phyloP scores from a whole-genome alignment of 2,329 filamentous ascomycete genomes.

The Cucurbitaria berberidis region DNA sequence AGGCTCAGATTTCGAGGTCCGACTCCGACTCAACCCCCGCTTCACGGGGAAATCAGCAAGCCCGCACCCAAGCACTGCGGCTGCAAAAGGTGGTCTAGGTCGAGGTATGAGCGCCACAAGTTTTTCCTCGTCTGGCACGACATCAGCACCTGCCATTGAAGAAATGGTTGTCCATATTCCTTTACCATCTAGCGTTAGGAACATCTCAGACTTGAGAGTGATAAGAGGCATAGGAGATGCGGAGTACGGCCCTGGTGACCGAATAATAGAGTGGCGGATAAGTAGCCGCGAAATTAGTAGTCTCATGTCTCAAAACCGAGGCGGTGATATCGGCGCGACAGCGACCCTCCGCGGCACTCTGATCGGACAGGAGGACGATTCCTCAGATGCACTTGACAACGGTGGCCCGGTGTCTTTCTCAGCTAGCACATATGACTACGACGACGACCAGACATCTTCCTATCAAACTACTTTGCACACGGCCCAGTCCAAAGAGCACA shows the following conservation, averaged over 20 bases:
- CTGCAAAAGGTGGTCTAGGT: slow-evolving; percentile 24
- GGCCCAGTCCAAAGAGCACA: slow-evolving; percentile 20
- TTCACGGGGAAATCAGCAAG: slow-evolving; percentile 48
- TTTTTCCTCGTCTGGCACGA: slow-evolving; percentile 43
- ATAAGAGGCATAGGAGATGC: slow-evolving; percentile 83
- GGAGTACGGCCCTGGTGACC: slow-evolving; percentile 75
- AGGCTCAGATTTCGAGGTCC: slow-evolving; percentile 88
- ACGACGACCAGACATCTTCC: slow-evolving; percentile 36
- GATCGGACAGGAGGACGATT: slow-evolving; percentile 63
- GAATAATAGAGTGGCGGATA: slow-evolving; percentile 81
- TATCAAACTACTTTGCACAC: slow-evolving; percentile 27
- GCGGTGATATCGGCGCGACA: slow-evolving; percentile 64
- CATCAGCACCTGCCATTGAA: slow-evolving; percentile 62
- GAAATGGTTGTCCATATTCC: slow-evolving; percentile 80
- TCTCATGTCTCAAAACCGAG: slow-evolving; percentile 45
- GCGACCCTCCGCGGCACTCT: slow-evolving; percentile 83
- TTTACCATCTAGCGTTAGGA: slow-evolving; percentile 78
- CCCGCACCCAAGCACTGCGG: slow-evolving; percentile 46
- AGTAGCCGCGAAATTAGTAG: slow-evolving; percentile 73
- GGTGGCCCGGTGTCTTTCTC: slow-evolving; percentile 25
- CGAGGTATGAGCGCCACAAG: slow-evolving; percentile 32
- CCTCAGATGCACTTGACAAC: slow-evolving; percentile 44
- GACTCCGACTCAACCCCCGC: slow-evolving; percentile 69
- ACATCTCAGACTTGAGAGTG: slow-evolving; percentile 80
- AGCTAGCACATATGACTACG: slow-evolving; percentile 39